Base-by-base conservation (phyloP, 2,329 filamentous ascomycete species). In the Aspergillus ochraceoroseus region DNA sequence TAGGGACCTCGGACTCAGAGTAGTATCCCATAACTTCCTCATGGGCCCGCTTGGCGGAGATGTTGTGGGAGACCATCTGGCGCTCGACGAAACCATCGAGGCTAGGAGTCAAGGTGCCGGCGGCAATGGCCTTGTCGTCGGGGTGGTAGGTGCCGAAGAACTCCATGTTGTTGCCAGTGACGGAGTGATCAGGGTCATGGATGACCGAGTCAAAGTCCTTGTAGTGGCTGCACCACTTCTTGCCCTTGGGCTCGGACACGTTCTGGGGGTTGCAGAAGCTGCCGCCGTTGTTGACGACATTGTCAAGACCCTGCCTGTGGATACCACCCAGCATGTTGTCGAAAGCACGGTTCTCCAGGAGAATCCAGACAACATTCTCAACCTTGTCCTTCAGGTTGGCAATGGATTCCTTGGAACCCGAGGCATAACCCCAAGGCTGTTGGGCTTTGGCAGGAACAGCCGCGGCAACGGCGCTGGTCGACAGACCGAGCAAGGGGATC, bases 21-120 rank as follows among this genome's bases (percentile, higher is more conserved):
- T 71, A 71, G 47, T 70, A 70, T 55, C 66, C 63, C 49, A 71
- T 59, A 29, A 70, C 66, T 51, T 70, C 61, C 32, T 59, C 58
- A 3, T 54, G 38, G 26, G 61, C 58, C 27, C 52, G 51, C 26
- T 53, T 47, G 35, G 54, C 55, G 32, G 58, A 55, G 23, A 44
- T 38, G 5, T 56, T 52, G 46, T 70, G 65, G 8, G 47, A 32
- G 5, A 56, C 55, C n/a, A 68, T 36, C 49, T 70, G 66, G 49
- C 66, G 65, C 12, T 65, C 54, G 9, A 69, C 54, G 47, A 70
- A 71, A 17, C 68, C 66, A 27, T 59, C 43, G 30, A 61, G 58
- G 7, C 41, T 49, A 1, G 62, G 53, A 7, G 41, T 52, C 33
- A 65, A 40, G 26, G 52, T 52, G 32, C 64, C 63, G 4, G 43